phyloP scores from a whole-genome alignment of 495 filamentous ascomycete genomes.

The Tuber magnatum region DNA sequence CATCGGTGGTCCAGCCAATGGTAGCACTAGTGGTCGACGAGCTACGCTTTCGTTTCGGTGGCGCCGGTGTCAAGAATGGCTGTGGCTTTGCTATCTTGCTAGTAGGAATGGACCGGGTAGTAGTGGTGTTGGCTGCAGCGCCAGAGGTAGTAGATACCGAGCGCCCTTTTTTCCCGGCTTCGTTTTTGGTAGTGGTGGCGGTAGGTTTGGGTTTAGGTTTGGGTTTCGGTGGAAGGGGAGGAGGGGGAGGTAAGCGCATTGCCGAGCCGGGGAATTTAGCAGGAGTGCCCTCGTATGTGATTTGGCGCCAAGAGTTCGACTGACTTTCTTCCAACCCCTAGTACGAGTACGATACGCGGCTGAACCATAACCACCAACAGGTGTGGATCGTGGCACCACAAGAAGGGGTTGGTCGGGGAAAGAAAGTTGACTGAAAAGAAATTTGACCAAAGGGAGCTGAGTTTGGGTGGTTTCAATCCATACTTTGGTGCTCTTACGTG shows the following conservation, averaged over 20 bases:
- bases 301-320: too few relatives aligned
- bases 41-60: slow-evolving; percentile 14
- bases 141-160: not conserved
- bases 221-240: not conserved
- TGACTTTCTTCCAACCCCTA: too few relatives aligned
- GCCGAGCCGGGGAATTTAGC: slow-evolving; percentile 12
- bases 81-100: not conserved
- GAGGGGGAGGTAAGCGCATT: not conserved
- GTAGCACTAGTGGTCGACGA: not conserved
- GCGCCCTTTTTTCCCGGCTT: not conserved
- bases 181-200: not conserved
- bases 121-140: not conserved
- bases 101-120: not conserved
- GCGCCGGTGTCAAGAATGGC: not conserved
- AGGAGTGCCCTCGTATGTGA: slow-evolving; percentile 38
- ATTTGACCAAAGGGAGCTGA: too few relatives aligned
- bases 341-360: too few relatives aligned
- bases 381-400: too few relatives aligned
- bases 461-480: too few relatives aligned
- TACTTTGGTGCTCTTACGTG: too few relatives aligned
- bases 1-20: not conserved
- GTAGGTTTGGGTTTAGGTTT: not conserved
- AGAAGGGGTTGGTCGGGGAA: too few relatives aligned
- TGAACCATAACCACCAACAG: too few relatives aligned
- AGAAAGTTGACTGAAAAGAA: too few relatives aligned